Base-by-base conservation (phyloP, 331 rosid species). In the Acacia pycnantha region DNA sequence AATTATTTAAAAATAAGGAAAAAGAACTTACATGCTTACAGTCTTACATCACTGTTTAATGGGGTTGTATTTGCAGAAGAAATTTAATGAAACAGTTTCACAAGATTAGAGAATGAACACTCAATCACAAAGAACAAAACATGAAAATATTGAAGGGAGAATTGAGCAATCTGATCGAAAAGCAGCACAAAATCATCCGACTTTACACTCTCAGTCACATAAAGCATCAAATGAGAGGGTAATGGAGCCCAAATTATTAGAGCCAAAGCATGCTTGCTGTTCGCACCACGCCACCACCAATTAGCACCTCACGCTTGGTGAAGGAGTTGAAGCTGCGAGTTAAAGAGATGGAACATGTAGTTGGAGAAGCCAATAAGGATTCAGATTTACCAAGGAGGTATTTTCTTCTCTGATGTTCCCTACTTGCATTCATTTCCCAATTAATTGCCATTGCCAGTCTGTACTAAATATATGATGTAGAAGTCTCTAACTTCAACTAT, bases 321-420 rank as follows among this genome's bases (percentile, higher is more conserved):
- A 97, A 87, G 89, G 99, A 97, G 88, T 86, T 97, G 89, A 94
- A 82, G 88, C 85, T 87, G 82, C 86, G 91, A 71, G 86, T 91
- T 58, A 97, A 80, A 91, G 98, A 97, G 77, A 82, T 92, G 87
- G 98, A 89, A 83, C 93, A 77, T 71, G 89, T 90, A 22, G 72
- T 90, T 85, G 90, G 90, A 77, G 92, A 88, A 79, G 91, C 91
- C 73, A 88, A 84, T 74, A 77, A 77, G 81, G 99, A 91, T 85
- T 91, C 97, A 37, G 92, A 85, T 77, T 73, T 94, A 82, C 82
- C 98, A 31, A 89, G 84, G 87, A 94, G 99, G 98, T 97, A 88
- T 67, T 46, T 4, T 62, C 51, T 82, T 78, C 76, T 75, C 53
- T 14, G 50, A 40, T 70, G 68, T 51, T 66, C 79, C 66, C 64